Evolutionary conservation across 306 rosid genomes (phyloP).

Genomic region (Quercus ilex): DNA sequence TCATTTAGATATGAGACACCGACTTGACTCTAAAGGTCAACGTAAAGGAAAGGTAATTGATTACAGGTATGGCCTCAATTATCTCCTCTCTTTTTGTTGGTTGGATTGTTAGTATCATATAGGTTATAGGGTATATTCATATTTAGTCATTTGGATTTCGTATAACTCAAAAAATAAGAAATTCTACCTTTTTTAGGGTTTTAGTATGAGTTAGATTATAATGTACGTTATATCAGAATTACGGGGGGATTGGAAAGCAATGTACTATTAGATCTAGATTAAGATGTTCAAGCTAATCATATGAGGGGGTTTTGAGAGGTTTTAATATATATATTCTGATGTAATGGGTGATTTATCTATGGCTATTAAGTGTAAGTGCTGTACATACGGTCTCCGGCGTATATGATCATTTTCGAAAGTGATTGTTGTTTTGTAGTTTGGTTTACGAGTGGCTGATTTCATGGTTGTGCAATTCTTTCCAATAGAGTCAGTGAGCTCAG

Average conservation of each 20-base stretch:
- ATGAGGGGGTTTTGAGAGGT: background rate
- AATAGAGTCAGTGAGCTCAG: conserved; percentile 83
- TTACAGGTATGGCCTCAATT: conserved; percentile 60
- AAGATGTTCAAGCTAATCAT: background rate
- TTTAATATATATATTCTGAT: conserved; percentile 27
- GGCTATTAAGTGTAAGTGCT: background rate
- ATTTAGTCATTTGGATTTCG: background rate
- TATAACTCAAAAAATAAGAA: background rate
- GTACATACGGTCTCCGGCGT: conserved; percentile 19
- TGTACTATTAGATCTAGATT: background rate
- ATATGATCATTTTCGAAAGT: conserved; percentile 30
- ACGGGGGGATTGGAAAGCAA: background rate
- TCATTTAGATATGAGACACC: conserved; percentile 98
- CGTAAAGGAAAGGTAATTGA: conserved; percentile 90
- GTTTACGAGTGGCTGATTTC: conserved; percentile 6
- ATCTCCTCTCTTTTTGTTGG: background rate
- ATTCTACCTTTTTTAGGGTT: too few relatives aligned
- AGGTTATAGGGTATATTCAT: background rate
- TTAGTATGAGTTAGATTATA: too few relatives aligned
- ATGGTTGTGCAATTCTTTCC: conserved; percentile 17
- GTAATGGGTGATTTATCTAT: conserved; percentile 36
- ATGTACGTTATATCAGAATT: background rate
- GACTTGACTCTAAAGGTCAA: conserved; percentile 91
- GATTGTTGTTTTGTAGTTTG: conserved; percentile 8
- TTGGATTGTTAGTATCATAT: too few relatives aligned